phyloP scores from a whole-genome alignment of 2,329 filamentous ascomycete genomes.

The Paramyrothecium roridum region DNA sequence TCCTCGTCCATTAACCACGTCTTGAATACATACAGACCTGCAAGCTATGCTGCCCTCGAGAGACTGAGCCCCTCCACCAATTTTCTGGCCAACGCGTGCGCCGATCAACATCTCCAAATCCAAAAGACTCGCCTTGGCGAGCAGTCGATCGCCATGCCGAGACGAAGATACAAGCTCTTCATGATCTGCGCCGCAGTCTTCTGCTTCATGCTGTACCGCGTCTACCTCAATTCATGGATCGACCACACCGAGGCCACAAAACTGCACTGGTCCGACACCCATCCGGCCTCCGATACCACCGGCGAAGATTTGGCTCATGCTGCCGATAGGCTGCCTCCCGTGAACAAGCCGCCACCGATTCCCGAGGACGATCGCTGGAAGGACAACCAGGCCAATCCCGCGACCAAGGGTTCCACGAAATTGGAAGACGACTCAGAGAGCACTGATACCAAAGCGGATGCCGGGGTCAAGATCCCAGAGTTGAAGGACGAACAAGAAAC shows the following conservation, averaged over 20 bases:
- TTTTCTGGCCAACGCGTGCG: background rate
- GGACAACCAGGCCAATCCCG: slow-evolving; percentile 3
- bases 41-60: background rate
- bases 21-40: background rate
- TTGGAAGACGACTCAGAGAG: slow-evolving; percentile 5
- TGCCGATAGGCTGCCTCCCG: slow-evolving; percentile 2
- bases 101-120: too few species aligned
- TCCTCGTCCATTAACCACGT: background rate
- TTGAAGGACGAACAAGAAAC: slow-evolving; percentile 4
- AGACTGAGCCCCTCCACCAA: background rate
- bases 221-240: slow-evolving; percentile 38
- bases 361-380: background rate
- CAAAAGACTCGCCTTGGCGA: slow-evolving; percentile 19
- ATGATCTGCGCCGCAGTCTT: slow-evolving; percentile 52
- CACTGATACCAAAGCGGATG: slow-evolving; percentile 6
- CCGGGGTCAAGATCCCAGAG: slow-evolving; percentile 4
- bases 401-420: slow-evolving; percentile 7
- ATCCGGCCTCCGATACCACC: background rate
- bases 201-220: slow-evolving; percentile 51
- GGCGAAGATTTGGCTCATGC: slow-evolving; percentile 8
- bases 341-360: slow-evolving; percentile 7
- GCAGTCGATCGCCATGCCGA: slow-evolving; percentile 43
- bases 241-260: slow-evolving; percentile 7
- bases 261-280: background rate
- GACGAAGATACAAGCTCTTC: slow-evolving; percentile 61